Evolutionary conservation across 345 rosid species (phyloP), one percentile per base, ranked within the genome.

Genomic region (Citrus sp.): DNA sequence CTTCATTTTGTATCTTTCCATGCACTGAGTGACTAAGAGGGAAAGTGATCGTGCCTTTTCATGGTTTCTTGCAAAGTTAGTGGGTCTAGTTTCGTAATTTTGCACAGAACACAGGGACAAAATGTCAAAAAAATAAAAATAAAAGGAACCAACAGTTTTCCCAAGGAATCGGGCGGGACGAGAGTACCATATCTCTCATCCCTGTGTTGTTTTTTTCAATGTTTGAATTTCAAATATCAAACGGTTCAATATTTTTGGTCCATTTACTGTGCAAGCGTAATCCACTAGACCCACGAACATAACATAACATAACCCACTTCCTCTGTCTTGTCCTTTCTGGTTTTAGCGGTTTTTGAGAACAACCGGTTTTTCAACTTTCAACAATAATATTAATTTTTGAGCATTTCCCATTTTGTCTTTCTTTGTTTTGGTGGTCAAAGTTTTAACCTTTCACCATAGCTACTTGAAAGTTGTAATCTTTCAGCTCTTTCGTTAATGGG

Each of bases 401-500:
- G 32, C 14, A 40, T 49, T 18, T 7, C 18, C 74, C n/a, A 7
- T 27, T 51, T 71, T 71, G 27, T 71, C 74, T 71, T 65, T 77
- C 80, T 54, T 67, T 63, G 68, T 60, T 63, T 54, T 66, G 67
- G 14, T 3, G 28, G 28, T 62, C 69, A 6, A 21, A 21, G 58
- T 67, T 67, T 42, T 28, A 1, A 28, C 19, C 8, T 59, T 63
- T 32, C 46, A n/a, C 34, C 42, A 12, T 46, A 13, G 58, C 60
- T 65, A 56, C 61, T 35, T 27, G 10, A 63, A 82, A 78, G 78
- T 9, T 40, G 19, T 22, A 22, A n/a, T 74, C 76, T 77, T 81
- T 72, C 54, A 78, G 28, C 68, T 24, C 37, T 54, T 75, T 35
- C 77, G 37, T 35, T 42, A 42, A 95, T 95, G 99, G 98, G 99